Evolutionary conservation across 2,329 filamentous ascomycete species (phyloP), one percentile per base, ranked within the genome.

Genomic region (Tolypocladium pustulatum): DNA sequence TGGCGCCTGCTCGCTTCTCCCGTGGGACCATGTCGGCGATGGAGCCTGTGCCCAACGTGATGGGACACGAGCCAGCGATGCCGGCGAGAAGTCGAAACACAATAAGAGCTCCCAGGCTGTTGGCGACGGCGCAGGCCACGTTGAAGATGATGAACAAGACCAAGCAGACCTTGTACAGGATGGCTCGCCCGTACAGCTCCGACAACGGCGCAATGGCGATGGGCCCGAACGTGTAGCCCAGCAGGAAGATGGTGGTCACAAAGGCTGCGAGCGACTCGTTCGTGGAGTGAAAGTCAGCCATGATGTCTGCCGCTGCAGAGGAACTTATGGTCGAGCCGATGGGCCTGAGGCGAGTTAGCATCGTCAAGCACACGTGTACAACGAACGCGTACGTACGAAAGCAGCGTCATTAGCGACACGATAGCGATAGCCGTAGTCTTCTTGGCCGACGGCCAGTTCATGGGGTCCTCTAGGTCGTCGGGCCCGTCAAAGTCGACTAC

Each of bases 11-110:
- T 55, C 86, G 77, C 61, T 85, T 69, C 43, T 81, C 77, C 0
- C 84, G 75, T 0, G 78, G 73, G 72, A 80, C 88, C 49, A 89
- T 78, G 71, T 89, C 87, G 20, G 80, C 81, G 13, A 89, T 70
- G 0, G 87, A 84, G 6, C 86, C 86, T 17, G 84, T 84, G 0
- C 84, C 86, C 65, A 85, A 86, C 1, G 84, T 88, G 4, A 90
- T 75, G 1, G 85, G 84, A 0, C 84, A 84, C 0, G 79, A 80
- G 4, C 81, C 84, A 58, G 83, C 83, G 55, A 85, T 76, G 0
- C 81, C 84, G 30, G 78, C 76, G 57, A 86, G 80, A 68, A 88
- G 87, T 9, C 85, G 77, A 2, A 82, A 84, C 12, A 85, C 71
- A 66, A 87, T 76, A 9, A 90, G 68, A 2, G 84, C 84, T 61